These are phyloP conservation scores for Debaryomyces coudertii DNA, from an alignment of 1,139 yeast genomes.

Conservation along the genomic window DNA sequence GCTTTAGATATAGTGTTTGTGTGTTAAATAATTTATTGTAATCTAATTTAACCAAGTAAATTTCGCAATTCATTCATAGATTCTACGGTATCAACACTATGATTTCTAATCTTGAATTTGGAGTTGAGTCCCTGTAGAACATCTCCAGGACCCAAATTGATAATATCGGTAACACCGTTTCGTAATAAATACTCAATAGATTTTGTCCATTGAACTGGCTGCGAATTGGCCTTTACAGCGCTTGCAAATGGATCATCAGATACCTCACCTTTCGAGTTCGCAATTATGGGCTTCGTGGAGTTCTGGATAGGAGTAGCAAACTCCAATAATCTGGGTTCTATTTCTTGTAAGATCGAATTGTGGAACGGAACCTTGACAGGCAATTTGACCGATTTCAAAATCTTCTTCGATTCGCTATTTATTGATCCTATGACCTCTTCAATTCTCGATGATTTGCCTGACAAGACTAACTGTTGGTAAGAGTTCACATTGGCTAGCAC, in stretches of 20 bases:
- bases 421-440: slow-evolving; percentile 21
- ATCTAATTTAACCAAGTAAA: neutral
- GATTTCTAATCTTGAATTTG: slow-evolving; percentile 18
- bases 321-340: slow-evolving; percentile 34
- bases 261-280: slow-evolving; percentile 38
- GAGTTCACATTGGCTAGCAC: slow-evolving; percentile 51
- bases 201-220: slow-evolving; percentile 48
- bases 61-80: slow-evolving; percentile 9
- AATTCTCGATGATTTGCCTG: slow-evolving; percentile 39
- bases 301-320: slow-evolving; percentile 18
- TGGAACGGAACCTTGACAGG: slow-evolving; percentile 63
- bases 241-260: slow-evolving; percentile 24
- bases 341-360: slow-evolving; percentile 38
- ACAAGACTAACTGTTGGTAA: slow-evolving; percentile 43
- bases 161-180: slow-evolving; percentile 23
- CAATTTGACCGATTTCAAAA: slow-evolving; percentile 33
- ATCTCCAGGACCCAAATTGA: slow-evolving; percentile 45
- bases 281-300: slow-evolving; percentile 31
- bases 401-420: slow-evolving; percentile 20
- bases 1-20: too few relatives aligned
- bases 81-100: slow-evolving; percentile 8
- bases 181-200: slow-evolving; percentile 30
- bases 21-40: too few relatives aligned
- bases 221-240: slow-evolving; percentile 40
- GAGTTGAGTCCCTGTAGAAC: slow-evolving; percentile 31